Base-by-base conservation (phyloP, 108 stramenopile species). In the Skeletonema tropicum region DNA sequence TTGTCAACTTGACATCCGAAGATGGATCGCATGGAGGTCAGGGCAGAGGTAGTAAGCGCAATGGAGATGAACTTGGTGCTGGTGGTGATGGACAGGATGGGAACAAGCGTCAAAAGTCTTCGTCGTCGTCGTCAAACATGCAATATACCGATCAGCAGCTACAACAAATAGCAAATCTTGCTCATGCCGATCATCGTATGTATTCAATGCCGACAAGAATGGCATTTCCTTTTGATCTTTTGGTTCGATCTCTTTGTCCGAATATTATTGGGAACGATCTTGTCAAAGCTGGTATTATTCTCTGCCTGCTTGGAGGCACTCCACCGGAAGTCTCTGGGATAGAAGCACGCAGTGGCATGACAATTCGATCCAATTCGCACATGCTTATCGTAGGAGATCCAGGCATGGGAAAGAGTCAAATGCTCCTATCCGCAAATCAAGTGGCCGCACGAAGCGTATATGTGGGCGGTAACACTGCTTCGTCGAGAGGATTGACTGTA, bases 251-350 rank as follows among this genome's bases (percentile, higher is more conserved):
- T 19, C 80, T 99, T 10, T 97, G 97, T 71, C 99, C 99, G 6
- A 73, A 84, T 66, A 99, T 99, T 31, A 95, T 97, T 81, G 99
- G 99, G 31, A 97, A 99, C 68, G 96, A 99, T 72, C 73, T 96
- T 33, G 98, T 99, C 64, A 99, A 99, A 83, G 93, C 96, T 11
- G 99, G 99, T 2, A 89, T 99, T n/a, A 67, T 98, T 21, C 82
- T 99, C 25, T 96, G 92, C 49, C 91, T 99, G 5, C 84, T 99
- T 49, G 98, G 98, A 31, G 99, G 99, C 0, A 97, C 98, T 19
- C 88, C 90, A 17, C 83, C 89, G 5, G 75, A 65, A 26, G 59
- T 81, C 21, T 75, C 77, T 6, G 83, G 79, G 6, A 17, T 77
- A 45, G 71, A 79, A 26, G 60, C 79, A 32, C 69, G 59, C 17